Evolutionary conservation across 129 eudicot species (phyloP), one percentile per base, ranked within the genome.

Genomic region (Tagetes erecta): DNA sequence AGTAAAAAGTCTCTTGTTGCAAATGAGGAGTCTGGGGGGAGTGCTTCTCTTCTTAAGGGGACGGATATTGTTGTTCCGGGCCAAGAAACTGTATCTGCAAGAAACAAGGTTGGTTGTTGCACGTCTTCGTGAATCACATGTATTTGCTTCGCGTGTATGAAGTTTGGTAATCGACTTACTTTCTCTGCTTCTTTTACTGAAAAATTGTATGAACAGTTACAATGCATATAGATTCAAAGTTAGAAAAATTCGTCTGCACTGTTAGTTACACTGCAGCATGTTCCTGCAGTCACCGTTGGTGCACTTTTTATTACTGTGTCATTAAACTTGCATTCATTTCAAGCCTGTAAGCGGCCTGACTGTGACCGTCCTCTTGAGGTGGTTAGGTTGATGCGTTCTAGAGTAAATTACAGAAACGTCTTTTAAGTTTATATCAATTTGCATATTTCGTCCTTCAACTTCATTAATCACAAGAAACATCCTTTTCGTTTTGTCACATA

Each of bases 1-100:
- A 84, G 86, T 78, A 88, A 86, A 81, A 91, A 91, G 72, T 63
- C 92, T n/a, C 95, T 91, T 34, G 77, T 83, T 30, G 92, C 97
- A 65, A 91, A 88, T 56, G 97, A 89, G 70, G 89, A 87, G 85
- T 85, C 84, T 1, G 94, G 82, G 56, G 91, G 88, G 52, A 85
- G 46, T 66, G 76, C 87, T 1, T 70, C 97, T 8, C 90, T 88
- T 46, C 91, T 91, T 3, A 88, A 83, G 67, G 97, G 97, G 71
- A 88, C 86, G 3, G 70, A 84, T 76, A 86, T 91, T 68, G 73
- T 75, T 65, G 88, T 91, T 65, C 88, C 88, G 52, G 84, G 88
- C 20, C 87, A 78, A 49, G 92, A 84, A 58, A 84, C 81, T 5
- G 72, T 81, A 35, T 59, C 90, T 13, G 84, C 67, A 9, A 83